Conservation (phyloP, 2,329 filamentous ascomycete genomes). For the Talaromyces marneffei region DNA sequence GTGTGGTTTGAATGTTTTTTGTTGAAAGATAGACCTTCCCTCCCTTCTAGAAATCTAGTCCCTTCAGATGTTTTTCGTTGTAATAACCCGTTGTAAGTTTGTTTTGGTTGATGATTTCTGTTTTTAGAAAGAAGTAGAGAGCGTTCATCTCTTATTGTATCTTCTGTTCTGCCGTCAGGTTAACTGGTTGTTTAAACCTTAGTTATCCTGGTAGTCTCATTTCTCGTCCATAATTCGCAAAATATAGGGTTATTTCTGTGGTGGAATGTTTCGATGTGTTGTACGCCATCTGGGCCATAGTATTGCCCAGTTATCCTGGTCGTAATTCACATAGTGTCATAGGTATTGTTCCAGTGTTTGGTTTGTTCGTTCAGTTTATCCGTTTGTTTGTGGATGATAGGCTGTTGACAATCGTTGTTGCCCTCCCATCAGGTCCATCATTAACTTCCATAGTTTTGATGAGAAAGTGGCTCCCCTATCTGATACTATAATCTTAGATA, state of each 20-base stretch:
- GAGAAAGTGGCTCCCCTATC: background rate
- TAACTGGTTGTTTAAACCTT: background rate
- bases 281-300: background rate
- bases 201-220: background rate
- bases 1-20: background rate
- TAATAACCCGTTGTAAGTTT: background rate
- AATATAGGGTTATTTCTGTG: background rate
- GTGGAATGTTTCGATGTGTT: background rate
- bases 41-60: background rate
- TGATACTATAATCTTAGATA: background rate
- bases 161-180: background rate
- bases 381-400: background rate
- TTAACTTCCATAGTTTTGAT: background rate
- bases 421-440: background rate
- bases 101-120: background rate
- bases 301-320: too few species aligned
- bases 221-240: background rate
- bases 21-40: background rate
- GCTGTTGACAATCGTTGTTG: background rate
- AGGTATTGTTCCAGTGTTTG: too few species aligned
- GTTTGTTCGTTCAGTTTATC: background rate
- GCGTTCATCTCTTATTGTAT: background rate
- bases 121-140: background rate
- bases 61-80: background rate
- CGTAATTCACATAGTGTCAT: too few species aligned